Evolutionary conservation across 73 alveolate genomes (phyloP).

Genomic region (Urostyla sp.): DNA sequence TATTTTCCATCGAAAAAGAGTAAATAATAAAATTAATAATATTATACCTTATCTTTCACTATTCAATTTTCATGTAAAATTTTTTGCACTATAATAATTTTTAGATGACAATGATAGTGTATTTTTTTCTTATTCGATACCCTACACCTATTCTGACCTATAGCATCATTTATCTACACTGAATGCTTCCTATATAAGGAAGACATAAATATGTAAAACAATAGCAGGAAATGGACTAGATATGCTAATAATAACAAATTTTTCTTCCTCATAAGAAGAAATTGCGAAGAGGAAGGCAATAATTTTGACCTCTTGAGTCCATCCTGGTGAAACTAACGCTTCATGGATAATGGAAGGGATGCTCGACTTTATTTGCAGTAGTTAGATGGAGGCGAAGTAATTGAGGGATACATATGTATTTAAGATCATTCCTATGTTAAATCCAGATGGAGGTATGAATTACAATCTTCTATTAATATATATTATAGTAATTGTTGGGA

Average conservation of each 20-base stretch:
- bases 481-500: conserved; percentile 86
- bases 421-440: conserved; percentile 82
- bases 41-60: conserved; percentile 51
- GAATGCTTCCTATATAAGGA: conserved; percentile 9
- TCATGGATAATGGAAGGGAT: conserved; percentile 86
- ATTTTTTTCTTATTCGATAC: conserved; percentile 83
- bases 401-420: conserved; percentile 76
- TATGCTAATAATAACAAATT: conserved; percentile 44
- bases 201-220: conserved; percentile 32
- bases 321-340: conserved; percentile 91
- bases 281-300: conserved; percentile 72
- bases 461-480: too few species aligned
- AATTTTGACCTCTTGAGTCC: conserved; percentile 81
- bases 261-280: conserved; percentile 49
- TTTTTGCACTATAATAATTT: background rate
- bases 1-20: conserved; percentile 37
- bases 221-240: conserved; percentile 55
- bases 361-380: conserved; percentile 67
- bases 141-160: conserved; percentile 79
- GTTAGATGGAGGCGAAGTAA: conserved; percentile 62
- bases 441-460: conserved; percentile 81
- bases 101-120: conserved; percentile 78
- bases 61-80: conserved; percentile 11
- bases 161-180: background rate
- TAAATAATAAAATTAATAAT: background rate